Evolutionary conservation across 139 green algal species (phyloP).

Genomic region (Coccomyxa sp.): DNA sequence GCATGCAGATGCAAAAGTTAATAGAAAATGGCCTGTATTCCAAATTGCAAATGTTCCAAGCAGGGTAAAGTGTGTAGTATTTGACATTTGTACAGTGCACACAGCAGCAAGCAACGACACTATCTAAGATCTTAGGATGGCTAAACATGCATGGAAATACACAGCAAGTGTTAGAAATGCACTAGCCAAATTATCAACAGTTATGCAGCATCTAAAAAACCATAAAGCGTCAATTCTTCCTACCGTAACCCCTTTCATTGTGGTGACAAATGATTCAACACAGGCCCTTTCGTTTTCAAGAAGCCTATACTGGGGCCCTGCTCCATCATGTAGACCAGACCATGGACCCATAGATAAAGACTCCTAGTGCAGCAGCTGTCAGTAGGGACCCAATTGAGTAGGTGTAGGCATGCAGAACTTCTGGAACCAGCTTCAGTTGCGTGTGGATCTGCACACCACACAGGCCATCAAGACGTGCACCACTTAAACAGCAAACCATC

Average conservation of each 20-base stretch:
- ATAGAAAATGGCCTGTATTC: no score
- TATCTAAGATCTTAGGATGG: no score
- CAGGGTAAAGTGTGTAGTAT: no score
- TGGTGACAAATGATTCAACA: neutral
- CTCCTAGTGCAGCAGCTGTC: slow-evolving; percentile 10
- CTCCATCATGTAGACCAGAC: slow-evolving; percentile 20
- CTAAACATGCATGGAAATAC: neutral
- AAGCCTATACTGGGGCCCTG: neutral
- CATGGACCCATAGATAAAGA: slow-evolving; percentile 32
- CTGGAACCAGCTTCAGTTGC: slow-evolving; percentile 27
- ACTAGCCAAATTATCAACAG: neutral
- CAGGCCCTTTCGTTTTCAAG: neutral
- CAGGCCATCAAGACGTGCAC: neutral
- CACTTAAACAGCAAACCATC: neutral
- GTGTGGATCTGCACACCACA: slow-evolving; percentile 11
- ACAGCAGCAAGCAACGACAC: no score
- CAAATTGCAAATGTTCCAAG: no score
- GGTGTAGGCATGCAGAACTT: slow-evolving; percentile 30
- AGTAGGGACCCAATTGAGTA: slow-evolving; percentile 30
- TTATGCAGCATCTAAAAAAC: neutral
- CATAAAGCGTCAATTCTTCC: neutral
- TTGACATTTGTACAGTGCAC: no score
- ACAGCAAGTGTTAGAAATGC: neutral
- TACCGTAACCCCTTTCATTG: neutral
- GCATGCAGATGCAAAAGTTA: no score